phyloP scores from a whole-genome alignment of 1,284 basidiomycete genomes.

The Termitomyces sp. region DNA sequence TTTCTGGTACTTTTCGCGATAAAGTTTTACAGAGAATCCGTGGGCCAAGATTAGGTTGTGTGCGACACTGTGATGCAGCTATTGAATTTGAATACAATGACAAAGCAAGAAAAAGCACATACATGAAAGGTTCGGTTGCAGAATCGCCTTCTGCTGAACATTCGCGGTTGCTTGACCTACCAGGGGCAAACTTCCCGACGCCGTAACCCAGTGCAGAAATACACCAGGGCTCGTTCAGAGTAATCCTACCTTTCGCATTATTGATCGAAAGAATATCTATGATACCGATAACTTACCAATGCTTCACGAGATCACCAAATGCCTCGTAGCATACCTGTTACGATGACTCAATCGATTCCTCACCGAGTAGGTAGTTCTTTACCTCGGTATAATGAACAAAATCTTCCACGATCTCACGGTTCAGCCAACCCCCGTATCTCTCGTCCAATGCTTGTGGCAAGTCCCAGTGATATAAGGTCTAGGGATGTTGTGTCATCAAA shows the following conservation, averaged over 20 bases:
- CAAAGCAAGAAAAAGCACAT: slow-evolving; percentile 21
- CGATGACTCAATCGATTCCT: not conserved
- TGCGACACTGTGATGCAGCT: slow-evolving; percentile 42
- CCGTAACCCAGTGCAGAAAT: slow-evolving; percentile 67
- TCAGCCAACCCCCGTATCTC: slow-evolving; percentile 70
- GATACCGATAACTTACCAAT: slow-evolving; percentile 44
- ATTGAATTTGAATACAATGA: not conserved
- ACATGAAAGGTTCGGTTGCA: slow-evolving; percentile 72
- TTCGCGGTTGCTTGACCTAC: slow-evolving; percentile 55
- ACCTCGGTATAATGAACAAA: slow-evolving; percentile 61
- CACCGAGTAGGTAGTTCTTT: not conserved
- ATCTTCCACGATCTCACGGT: slow-evolving; percentile 60
- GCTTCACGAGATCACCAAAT: slow-evolving; percentile 72
- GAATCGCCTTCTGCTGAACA: slow-evolving; percentile 55
- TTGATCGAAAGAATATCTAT: slow-evolving; percentile 1
- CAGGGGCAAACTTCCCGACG: slow-evolving; percentile 62
- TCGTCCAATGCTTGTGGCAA: slow-evolving; percentile 66
- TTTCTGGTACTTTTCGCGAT: slow-evolving; percentile 55
- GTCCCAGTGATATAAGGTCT: slow-evolving; percentile 81
- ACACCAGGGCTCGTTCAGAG: slow-evolving; percentile 74
- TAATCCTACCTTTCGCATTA: slow-evolving; percentile 39
- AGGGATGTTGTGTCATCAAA: not conserved
- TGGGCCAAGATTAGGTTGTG: slow-evolving; percentile 69
- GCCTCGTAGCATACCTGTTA: slow-evolving; percentile 59
- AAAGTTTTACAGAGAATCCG: slow-evolving; percentile 59